phyloP scores from a whole-genome alignment of 2,329 filamentous ascomycete genomes.

The Epichloe sp. region DNA sequence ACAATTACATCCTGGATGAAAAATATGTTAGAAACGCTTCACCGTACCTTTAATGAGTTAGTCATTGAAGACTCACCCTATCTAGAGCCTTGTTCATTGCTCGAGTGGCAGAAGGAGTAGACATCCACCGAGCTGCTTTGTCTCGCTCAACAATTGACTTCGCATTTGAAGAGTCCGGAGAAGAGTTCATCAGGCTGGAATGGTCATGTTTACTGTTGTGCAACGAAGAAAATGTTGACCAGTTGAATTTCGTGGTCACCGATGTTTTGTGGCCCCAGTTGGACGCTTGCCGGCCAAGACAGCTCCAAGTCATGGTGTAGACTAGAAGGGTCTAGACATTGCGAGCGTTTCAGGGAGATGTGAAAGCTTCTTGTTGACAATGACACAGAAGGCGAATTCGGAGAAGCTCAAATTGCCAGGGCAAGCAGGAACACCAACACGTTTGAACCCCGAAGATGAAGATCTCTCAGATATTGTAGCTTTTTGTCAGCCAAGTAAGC shows the following conservation, averaged over 20 bases:
- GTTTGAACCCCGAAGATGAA: too few species aligned
- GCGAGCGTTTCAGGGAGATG: neutral
- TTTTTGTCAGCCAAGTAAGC: too few species aligned
- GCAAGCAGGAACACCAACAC: too few species aligned
- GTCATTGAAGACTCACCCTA: constrained; percentile 13
- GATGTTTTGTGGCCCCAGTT: constrained; percentile 13
- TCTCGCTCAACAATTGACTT: neutral
- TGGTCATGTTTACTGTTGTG: constrained; percentile 1
- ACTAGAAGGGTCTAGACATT: constrained; percentile 7
- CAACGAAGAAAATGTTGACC: neutral
- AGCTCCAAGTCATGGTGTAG: constrained; percentile 26
- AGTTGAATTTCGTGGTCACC: neutral
- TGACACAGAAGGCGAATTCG: neutral
- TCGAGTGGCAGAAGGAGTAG: constrained; percentile 16
- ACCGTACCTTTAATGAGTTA: neutral
- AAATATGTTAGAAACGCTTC: neutral
- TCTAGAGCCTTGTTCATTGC: constrained; percentile 20
- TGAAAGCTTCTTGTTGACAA: neutral
- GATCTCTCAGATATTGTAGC: too few species aligned
- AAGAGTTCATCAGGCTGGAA: neutral
- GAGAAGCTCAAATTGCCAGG: neutral
- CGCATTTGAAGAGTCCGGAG: neutral
- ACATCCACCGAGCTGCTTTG: constrained; percentile 14
- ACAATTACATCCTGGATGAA: constrained; percentile 64
- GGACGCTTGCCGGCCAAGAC: constrained; percentile 26